Percentiles rank a stretch among this genome's conserved stretches.
Evolutionary conservation across 2,329 filamentous ascomycete genomes (phyloP).

Genomic region (Ophiostoma tasmaniense): DNA sequence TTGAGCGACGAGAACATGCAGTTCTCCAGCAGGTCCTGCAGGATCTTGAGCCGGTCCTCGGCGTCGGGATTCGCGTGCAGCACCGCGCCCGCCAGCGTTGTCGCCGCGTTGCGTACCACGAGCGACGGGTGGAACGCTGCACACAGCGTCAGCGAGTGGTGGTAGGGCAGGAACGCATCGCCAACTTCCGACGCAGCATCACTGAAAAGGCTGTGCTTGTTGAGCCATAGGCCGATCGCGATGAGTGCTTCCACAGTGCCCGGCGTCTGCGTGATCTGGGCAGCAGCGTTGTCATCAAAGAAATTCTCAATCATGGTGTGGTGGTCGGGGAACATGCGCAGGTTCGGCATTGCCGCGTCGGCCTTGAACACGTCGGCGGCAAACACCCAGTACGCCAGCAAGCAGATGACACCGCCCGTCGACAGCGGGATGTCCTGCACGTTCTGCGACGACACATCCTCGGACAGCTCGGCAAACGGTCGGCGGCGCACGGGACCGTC

Average conservation of each 20-base stretch:
- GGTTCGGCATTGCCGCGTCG: constrained; percentile 42
- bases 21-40: constrained; percentile 57
- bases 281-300: constrained; percentile 42
- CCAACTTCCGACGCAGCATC: constrained; percentile 24
- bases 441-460: constrained; percentile 21
- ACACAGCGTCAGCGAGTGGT: constrained; percentile 50
- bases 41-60: constrained; percentile 49
- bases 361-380: constrained; percentile 53
- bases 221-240: constrained; percentile 51
- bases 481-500: constrained; percentile 31
- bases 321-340: constrained; percentile 55
- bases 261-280: constrained; percentile 39
- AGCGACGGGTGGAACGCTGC: constrained; percentile 49
- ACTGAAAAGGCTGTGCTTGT: constrained; percentile 33
- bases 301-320: constrained; percentile 45
- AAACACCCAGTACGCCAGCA: constrained; percentile 55
- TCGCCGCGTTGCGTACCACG: constrained; percentile 47
- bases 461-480: constrained; percentile 32
- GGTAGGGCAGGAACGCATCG: constrained; percentile 46
- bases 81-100: constrained; percentile 42
- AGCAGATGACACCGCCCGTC: constrained; percentile 48
- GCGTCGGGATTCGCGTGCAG: constrained; percentile 53
- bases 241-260: constrained; percentile 53
- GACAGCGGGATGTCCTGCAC: constrained; percentile 49
- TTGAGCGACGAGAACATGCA: constrained; percentile 56